These are phyloP conservation scores for Leptographium wingfieldii DNA, from an alignment of 2,329 filamentous ascomycete genomes.

Conservation along the genomic window DNA sequence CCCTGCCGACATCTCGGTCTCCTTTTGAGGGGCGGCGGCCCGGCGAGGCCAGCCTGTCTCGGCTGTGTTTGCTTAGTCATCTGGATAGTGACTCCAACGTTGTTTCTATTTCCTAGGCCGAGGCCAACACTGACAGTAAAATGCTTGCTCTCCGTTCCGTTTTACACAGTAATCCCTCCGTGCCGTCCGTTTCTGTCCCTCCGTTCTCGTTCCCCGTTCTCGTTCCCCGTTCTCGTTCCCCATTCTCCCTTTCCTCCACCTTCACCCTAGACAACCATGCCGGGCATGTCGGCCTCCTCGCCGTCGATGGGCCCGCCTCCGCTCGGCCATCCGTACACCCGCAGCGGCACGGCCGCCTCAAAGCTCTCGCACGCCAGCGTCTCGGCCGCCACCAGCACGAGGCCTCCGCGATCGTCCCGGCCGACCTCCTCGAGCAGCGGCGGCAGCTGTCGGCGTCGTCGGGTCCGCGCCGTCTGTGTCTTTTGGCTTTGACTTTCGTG, in stretches of 20 bases:
- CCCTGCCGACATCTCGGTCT: not conserved
- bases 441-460: not conserved
- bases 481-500: constrained; percentile 1
- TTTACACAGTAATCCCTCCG: too few species aligned
- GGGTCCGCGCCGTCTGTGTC: not conserved
- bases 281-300: not conserved
- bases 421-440: constrained; percentile 68
- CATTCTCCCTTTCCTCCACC: not conserved
- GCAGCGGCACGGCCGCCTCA: constrained; percentile 73
- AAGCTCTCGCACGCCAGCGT: constrained; percentile 77
- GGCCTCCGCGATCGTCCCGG: constrained; percentile 62
- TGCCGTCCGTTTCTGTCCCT: too few species aligned
- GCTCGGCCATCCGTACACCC: constrained; percentile 58
- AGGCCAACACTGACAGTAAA: too few species aligned
- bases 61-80: too few species aligned
- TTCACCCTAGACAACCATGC: not conserved
- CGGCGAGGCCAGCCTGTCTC: too few species aligned
- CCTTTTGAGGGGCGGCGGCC: not conserved
- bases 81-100: too few species aligned
- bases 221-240: too few species aligned
- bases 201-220: too few species aligned
- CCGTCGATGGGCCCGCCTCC: not conserved
- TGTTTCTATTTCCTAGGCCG: too few species aligned
- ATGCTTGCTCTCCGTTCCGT: too few species aligned
- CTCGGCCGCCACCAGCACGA: constrained; percentile 65